These are phyloP conservation scores for Dentiscutata heterogama DNA, from an alignment of 371 early-diverging fungal genomes.

Conservation along the genomic window DNA sequence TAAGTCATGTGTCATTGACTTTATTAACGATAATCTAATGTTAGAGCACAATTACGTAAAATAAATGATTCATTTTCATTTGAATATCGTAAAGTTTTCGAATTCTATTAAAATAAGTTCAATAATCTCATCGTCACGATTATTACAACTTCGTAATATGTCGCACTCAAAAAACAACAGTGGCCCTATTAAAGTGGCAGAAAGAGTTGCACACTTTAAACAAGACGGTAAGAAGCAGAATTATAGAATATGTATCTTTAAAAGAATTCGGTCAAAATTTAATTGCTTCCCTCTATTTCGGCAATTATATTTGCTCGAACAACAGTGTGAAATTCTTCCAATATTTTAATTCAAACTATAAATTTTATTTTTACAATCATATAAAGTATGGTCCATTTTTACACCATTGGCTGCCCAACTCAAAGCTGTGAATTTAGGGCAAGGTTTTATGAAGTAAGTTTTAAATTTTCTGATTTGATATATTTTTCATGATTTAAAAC, in stretches of 20 bases:
- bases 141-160: too few species aligned
- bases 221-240: slow-evolving; percentile 53
- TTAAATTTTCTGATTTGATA: background rate
- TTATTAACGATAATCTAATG: too few species aligned
- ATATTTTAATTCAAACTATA: background rate
- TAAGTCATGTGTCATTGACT: too few species aligned
- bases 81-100: too few species aligned
- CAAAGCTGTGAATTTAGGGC: slow-evolving; percentile 94
- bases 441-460: slow-evolving; percentile 85
- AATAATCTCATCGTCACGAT: too few species aligned
- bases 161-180: too few species aligned
- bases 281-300: background rate
- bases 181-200: slow-evolving; percentile 42
- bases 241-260: background rate
- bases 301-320: background rate
- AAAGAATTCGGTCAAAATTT: background rate
- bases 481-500: background rate
- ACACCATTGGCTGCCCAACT: slow-evolving; percentile 86
- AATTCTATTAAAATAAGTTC: too few species aligned
- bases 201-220: slow-evolving; percentile 58
- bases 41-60: too few species aligned
- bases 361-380: background rate
- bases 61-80: too few species aligned
- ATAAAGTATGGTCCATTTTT: slow-evolving; percentile 91
- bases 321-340: background rate